These are phyloP conservation scores for Phyllosticta citrichinensis DNA, from an alignment of 2,329 filamentous ascomycete genomes.

Conservation along the genomic window DNA sequence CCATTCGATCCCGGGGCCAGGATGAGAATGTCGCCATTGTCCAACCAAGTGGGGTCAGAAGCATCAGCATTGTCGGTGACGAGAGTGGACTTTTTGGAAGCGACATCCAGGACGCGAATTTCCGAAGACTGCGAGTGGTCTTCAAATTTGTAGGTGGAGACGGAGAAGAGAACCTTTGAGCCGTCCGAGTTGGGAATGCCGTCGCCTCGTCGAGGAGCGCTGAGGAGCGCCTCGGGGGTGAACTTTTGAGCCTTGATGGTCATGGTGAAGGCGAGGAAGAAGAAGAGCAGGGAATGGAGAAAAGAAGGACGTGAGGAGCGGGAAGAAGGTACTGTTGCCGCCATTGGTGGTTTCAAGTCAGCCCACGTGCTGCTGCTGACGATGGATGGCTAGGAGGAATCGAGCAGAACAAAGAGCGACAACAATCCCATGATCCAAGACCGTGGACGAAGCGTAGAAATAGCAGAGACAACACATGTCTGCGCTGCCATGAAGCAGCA, in stretches of 20 bases:
- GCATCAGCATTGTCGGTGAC: conserved; percentile 56
- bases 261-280: conserved; percentile 40
- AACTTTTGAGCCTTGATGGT: conserved; percentile 61
- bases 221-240: conserved; percentile 67
- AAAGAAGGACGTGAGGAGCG: neutral
- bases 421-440: neutral
- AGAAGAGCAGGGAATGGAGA: neutral
- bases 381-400: neutral
- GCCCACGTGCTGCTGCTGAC: neutral
- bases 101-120: conserved; percentile 61
- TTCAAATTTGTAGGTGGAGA: conserved; percentile 71
- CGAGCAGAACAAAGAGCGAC: neutral
- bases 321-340: neutral
- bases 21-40: conserved; percentile 51
- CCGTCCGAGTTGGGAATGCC: conserved; percentile 61
- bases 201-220: conserved; percentile 61
- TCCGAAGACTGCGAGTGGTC: conserved; percentile 59
- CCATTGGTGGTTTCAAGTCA: neutral
- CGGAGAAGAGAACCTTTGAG: conserved; percentile 54
- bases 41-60: conserved; percentile 68
- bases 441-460: neutral
- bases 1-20: conserved; percentile 35
- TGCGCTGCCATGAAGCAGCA: neutral
- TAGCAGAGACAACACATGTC: neutral
- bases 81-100: conserved; percentile 53